Evolutionary conservation across 163 green algal species (phyloP).

Genomic region (Scenedesmus sp.): DNA sequence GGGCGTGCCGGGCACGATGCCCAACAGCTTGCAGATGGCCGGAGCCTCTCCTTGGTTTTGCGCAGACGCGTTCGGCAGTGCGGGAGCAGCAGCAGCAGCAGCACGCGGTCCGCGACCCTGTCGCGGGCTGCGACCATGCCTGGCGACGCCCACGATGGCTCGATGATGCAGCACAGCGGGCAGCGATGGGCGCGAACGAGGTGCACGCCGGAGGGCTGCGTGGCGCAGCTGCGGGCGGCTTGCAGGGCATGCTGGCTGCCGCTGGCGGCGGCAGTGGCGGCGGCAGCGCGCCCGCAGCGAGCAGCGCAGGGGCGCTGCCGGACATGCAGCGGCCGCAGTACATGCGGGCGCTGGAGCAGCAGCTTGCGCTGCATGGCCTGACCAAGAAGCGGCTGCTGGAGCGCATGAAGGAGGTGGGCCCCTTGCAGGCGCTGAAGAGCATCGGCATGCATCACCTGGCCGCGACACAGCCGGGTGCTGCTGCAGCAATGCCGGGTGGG

Average conservation of each 20-base stretch:
- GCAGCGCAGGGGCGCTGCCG: not conserved
- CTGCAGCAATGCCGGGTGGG: not conserved
- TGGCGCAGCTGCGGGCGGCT: not conserved
- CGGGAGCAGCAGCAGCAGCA: not conserved
- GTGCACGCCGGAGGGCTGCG: not conserved
- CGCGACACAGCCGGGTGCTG: not conserved
- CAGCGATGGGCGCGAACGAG: no score
- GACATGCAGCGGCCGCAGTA: constrained; percentile 39
- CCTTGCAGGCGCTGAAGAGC: constrained; percentile 12
- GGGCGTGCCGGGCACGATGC: not conserved
- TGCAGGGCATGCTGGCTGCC: not conserved
- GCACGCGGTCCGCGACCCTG: not conserved
- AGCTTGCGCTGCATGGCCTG: constrained; percentile 42
- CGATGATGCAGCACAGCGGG: not conserved
- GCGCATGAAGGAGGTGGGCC: constrained; percentile 38
- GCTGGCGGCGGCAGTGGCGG: not conserved
- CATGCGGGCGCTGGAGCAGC: constrained; percentile 38
- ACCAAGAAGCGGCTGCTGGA: constrained; percentile 46
- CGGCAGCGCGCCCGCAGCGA: not conserved
- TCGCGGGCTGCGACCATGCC: not conserved
- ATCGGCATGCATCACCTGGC: constrained; percentile 42
- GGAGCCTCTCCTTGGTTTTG: not conserved
- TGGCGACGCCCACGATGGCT: not conserved
- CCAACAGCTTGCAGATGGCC: not conserved
- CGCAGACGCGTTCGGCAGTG: not conserved